These are phyloP conservation scores for Pythium pyrilobum DNA, from an alignment of 352 stramenopile species.

Conservation along the genomic window DNA sequence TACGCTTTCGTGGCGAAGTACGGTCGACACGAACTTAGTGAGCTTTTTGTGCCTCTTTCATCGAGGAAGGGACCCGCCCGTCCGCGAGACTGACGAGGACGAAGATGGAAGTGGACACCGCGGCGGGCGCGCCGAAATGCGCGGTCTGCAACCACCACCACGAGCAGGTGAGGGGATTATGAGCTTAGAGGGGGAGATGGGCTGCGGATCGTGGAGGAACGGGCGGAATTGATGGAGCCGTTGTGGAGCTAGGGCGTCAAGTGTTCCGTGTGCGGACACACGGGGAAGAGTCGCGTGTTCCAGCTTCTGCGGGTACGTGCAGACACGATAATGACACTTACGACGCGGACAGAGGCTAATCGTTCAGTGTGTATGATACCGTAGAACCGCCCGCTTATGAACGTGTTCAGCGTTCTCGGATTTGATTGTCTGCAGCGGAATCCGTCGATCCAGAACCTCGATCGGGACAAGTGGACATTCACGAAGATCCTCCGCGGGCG, in stretches of 20 bases:
- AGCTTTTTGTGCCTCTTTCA: too few species aligned
- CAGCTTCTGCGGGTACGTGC: constrained; percentile 42
- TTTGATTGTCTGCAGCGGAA: constrained; percentile 45
- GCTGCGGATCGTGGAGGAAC: neutral
- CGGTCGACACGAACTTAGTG: constrained; percentile 4
- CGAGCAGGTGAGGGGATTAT: constrained; percentile 23
- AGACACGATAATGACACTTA: neutral
- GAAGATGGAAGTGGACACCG: neutral
- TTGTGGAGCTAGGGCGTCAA: constrained; percentile 35
- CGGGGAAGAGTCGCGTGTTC: constrained; percentile 58
- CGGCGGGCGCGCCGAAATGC: constrained; percentile 21
- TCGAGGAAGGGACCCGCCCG: too few species aligned
- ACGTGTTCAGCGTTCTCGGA: constrained; percentile 42
- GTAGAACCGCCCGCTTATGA: constrained; percentile 31
- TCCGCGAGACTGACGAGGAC: too few species aligned
- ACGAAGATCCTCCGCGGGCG: constrained; percentile 39
- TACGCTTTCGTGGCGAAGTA: neutral
- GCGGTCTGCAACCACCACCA: constrained; percentile 48
- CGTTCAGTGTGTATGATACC: too few species aligned
- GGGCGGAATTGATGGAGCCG: neutral
- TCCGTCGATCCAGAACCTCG: constrained; percentile 21
- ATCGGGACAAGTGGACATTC: constrained; percentile 44
- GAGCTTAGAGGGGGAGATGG: neutral
- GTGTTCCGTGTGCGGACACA: constrained; percentile 61
- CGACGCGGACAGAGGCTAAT: too few species aligned